phyloP scores from a whole-genome alignment of 805 yeast genomes.

The Yamadazyma scolyti region DNA sequence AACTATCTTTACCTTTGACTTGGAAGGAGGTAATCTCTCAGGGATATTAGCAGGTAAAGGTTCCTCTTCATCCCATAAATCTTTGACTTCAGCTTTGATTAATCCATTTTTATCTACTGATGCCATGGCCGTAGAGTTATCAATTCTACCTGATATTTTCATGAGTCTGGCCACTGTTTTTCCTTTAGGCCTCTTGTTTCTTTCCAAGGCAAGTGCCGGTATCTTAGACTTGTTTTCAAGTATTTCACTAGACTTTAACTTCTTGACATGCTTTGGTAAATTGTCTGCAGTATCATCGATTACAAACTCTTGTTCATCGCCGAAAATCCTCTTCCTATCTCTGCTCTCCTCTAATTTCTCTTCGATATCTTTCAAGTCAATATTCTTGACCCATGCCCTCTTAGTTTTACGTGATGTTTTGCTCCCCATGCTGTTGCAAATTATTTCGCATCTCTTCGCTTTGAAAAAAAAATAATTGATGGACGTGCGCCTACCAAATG shows the following conservation, averaged over 20 bases:
- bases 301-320: conserved; percentile 60
- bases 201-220: conserved; percentile 49
- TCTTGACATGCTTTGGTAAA: conserved; percentile 49
- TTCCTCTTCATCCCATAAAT: conserved; percentile 63
- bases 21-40: conserved; percentile 25
- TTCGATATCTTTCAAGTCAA: conserved; percentile 80
- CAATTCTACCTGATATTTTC: conserved; percentile 73
- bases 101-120: conserved; percentile 64
- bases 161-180: conserved; percentile 62
- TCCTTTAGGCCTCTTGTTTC: conserved; percentile 47
- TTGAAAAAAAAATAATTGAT: background rate
- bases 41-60: conserved; percentile 1
- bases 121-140: conserved; percentile 50
- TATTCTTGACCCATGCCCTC: conserved; percentile 89
- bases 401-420: conserved; percentile 82
- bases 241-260: conserved; percentile 64
- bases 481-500: background rate
- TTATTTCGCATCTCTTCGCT: too few species aligned
- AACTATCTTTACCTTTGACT: conserved; percentile 41
- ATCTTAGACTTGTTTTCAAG: conserved; percentile 71
- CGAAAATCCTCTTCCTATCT: conserved; percentile 55
- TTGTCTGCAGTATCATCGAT: conserved; percentile 38
- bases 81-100: conserved; percentile 38
- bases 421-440: conserved; percentile 10
- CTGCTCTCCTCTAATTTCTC: conserved; percentile 63